phyloP scores from a whole-genome alignment of 2,329 filamentous ascomycete genomes.

The Cercospora sp. region DNA sequence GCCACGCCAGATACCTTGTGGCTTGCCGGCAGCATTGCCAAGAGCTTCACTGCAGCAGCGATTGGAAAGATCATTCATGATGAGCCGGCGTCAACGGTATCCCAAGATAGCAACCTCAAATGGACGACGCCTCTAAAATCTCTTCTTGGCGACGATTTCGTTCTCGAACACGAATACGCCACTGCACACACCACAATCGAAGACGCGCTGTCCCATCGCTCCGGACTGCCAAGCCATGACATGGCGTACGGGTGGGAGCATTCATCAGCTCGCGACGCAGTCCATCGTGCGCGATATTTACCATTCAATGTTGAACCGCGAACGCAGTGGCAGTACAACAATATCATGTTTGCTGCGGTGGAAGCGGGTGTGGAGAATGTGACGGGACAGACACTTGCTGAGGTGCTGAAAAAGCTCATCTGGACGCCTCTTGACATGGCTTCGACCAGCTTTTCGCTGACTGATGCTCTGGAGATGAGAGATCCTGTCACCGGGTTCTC shows the following conservation, averaged over 20 bases:
- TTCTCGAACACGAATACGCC: constrained; percentile 39
- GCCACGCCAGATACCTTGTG: constrained; percentile 31
- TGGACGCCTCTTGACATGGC: constrained; percentile 53
- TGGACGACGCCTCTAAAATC: neutral
- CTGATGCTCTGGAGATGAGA: constrained; percentile 14
- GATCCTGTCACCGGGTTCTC: constrained; percentile 40
- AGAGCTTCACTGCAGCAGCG: constrained; percentile 27
- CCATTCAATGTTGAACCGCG: constrained; percentile 49
- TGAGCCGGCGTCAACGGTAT: neutral
- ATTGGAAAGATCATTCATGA: neutral
- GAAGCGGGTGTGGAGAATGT: constrained; percentile 50
- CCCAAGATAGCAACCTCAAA: neutral
- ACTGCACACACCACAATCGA: constrained; percentile 55
- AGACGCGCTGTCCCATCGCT: constrained; percentile 56
- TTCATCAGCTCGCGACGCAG: constrained; percentile 36
- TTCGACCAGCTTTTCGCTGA: constrained; percentile 42
- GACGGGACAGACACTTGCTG: constrained; percentile 42
- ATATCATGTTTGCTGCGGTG: constrained; percentile 52
- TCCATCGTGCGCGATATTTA: constrained; percentile 49
- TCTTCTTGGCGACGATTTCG: constrained; percentile 18
- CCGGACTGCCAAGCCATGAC: constrained; percentile 48
- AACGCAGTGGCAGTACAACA: constrained; percentile 51
- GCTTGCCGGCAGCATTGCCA: constrained; percentile 30
- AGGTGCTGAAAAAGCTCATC: constrained; percentile 46
- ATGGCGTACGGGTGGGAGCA: constrained; percentile 35